Conservation (phyloP, 352 stramenopile species). For the Globisporangium apiculatum region DNA sequence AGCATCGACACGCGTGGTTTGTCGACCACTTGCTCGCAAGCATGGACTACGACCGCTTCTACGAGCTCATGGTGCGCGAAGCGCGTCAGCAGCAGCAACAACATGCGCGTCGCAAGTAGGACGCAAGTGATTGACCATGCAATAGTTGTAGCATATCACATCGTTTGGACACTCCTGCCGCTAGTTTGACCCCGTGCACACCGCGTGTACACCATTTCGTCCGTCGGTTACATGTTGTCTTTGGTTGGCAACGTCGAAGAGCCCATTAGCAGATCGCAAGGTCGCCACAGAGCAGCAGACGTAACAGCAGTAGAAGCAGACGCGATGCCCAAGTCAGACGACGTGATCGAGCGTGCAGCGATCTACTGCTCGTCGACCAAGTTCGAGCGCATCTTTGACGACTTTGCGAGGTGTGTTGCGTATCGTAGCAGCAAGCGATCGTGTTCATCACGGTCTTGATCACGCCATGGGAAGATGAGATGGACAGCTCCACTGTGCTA, state of each 20-base stretch:
- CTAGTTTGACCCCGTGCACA: not conserved
- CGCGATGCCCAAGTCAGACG: conserved; percentile 36
- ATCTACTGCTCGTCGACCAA: conserved; percentile 66
- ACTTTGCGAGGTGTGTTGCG: conserved; percentile 47
- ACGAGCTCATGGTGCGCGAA: conserved; percentile 72
- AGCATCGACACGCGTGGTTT: conserved; percentile 64
- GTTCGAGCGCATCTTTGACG: conserved; percentile 72
- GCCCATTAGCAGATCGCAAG: no score
- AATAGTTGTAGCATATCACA: not conserved
- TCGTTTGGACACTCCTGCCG: not conserved
- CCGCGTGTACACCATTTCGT: not conserved
- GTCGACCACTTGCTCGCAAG: conserved; percentile 69
- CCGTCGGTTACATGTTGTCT: not conserved
- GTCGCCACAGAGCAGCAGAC: conserved; percentile 6
- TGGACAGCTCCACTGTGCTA: not conserved
- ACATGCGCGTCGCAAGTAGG: conserved; percentile 19
- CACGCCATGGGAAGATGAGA: no score
- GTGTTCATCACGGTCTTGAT: not conserved
- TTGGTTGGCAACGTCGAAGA: no score
- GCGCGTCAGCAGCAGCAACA: conserved; percentile 27
- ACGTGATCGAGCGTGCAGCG: conserved; percentile 54
- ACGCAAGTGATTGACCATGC: not conserved
- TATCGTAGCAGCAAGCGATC: not conserved
- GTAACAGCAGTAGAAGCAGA: conserved; percentile 14
- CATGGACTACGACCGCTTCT: conserved; percentile 80